Evolutionary conservation across 331 rosid species (phyloP), one percentile per base, ranked within the genome.

Genomic region (Arachis monticola): DNA sequence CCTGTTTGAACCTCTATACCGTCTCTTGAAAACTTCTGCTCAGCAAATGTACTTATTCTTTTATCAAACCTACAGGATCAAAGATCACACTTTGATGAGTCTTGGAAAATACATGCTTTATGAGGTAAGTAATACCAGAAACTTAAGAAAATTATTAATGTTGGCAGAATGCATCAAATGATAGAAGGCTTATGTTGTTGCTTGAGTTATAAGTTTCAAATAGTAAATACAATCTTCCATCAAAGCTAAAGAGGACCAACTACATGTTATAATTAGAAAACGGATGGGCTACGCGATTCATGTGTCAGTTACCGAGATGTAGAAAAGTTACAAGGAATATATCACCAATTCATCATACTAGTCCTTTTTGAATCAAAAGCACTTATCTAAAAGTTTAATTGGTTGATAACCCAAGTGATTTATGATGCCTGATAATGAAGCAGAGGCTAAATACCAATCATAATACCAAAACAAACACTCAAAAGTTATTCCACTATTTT

Each of bases 1-100:
- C 97, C 99, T 31, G 96, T 94, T 87, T 88, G 88, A 80, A 94
- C 88, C 6, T 94, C 92, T 51, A 94, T 88, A 7, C 97, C 99
- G 67, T 92, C 97, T 87, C 99, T 90, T 0, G 13, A 40, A 75
- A 94, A 94, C 70, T 94, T 94, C 75, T 65, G 57, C 91, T 94
- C 99, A 4, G 99, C 99, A 84, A 90, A 92, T 66, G 81, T 60
- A 83, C 99, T 90, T 76, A 94, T 90, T 90, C 99, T 90, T 71
- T 87, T 92, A 85, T 94, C 97, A 75, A 90, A 94, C 88, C 99
- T 94, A 79, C 78, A 76, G 77, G n/a, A 68, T 46, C 65, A 50
- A 71, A 78, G 41, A 65, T 0, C 12, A 60, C 48, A 62, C 58
- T 80, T 70, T 51, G 50, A 6, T 41, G 46, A 10, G 30, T 76